These are phyloP conservation scores for Pseudoturritis turrita DNA, from an alignment of 345 rosid genomes.

Conservation along the genomic window DNA sequence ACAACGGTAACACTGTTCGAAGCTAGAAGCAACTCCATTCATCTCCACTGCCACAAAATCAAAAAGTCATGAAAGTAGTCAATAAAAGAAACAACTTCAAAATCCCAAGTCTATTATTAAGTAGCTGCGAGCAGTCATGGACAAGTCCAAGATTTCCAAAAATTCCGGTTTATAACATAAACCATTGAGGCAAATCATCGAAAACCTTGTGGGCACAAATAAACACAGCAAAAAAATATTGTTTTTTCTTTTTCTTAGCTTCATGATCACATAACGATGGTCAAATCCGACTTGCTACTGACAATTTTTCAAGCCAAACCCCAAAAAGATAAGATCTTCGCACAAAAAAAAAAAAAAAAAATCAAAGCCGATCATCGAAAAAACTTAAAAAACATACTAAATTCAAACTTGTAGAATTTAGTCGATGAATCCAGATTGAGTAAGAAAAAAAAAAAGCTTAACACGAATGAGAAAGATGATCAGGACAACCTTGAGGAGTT, in stretches of 20 bases:
- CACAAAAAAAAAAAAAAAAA: not conserved
- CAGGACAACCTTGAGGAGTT: not conserved
- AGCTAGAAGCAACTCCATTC: constrained; percentile 27
- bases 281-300: not conserved
- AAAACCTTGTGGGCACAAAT: constrained; percentile 14
- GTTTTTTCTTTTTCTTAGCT: not conserved
- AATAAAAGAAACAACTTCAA: not conserved
- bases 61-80: no score
- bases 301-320: not conserved
- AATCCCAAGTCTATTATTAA: not conserved
- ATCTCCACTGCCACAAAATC: constrained; percentile 34
- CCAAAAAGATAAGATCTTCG: not conserved
- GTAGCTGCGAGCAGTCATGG: not conserved
- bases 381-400: not conserved
- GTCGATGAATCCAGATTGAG: not conserved
- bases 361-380: not conserved
- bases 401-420: not conserved
- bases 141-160: no score
- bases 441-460: not conserved
- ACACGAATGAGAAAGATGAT: not conserved
- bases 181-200: constrained; percentile 23
- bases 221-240: not conserved
- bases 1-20: constrained; percentile 52
- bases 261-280: not conserved
- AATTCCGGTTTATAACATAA: not conserved